A percentile compares a stretch with the other conserved stretches of the same genome.
Conservation (phyloP, 2,329 filamentous ascomycete species). For the Epichloe sp. region DNA sequence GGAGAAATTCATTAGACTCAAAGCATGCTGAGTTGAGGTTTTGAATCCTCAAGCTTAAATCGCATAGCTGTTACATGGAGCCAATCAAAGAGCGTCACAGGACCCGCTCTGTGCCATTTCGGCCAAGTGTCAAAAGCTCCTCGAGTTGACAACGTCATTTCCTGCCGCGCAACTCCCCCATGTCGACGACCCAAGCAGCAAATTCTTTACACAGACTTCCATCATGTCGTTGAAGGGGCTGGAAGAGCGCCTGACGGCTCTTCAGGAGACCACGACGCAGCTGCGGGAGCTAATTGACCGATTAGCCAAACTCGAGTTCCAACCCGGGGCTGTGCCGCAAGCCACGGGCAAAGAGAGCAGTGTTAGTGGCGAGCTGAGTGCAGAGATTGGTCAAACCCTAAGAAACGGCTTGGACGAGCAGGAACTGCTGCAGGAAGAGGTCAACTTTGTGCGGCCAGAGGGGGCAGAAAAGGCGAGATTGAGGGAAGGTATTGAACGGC, state of each 20-base stretch:
- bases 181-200: background rate
- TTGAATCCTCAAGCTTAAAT: background rate
- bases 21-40: too few species aligned
- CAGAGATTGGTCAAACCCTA: slow-evolving; percentile 67
- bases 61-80: background rate
- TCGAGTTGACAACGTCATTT: background rate
- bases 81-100: background rate
- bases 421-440: slow-evolving; percentile 66
- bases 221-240: slow-evolving; percentile 46
- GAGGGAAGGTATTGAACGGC: slow-evolving; percentile 49
- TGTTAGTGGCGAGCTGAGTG: slow-evolving; percentile 56
- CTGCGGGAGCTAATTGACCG: slow-evolving; percentile 46
- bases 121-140: slow-evolving; percentile 1
- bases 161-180: background rate
- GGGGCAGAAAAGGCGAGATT: slow-evolving; percentile 51
- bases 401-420: slow-evolving; percentile 73
- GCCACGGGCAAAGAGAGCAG: slow-evolving; percentile 35
- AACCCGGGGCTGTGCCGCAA: slow-evolving; percentile 43
- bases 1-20: too few species aligned
- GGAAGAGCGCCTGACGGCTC: slow-evolving; percentile 44
- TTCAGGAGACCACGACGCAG: slow-evolving; percentile 49
- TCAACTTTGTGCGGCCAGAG: slow-evolving; percentile 49
- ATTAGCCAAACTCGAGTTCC: slow-evolving; percentile 43
- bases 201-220: background rate
- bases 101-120: background rate